Evolutionary conservation across 371 early-diverging fungal species (phyloP).

Genomic region (Rhizomucor miehei): DNA sequence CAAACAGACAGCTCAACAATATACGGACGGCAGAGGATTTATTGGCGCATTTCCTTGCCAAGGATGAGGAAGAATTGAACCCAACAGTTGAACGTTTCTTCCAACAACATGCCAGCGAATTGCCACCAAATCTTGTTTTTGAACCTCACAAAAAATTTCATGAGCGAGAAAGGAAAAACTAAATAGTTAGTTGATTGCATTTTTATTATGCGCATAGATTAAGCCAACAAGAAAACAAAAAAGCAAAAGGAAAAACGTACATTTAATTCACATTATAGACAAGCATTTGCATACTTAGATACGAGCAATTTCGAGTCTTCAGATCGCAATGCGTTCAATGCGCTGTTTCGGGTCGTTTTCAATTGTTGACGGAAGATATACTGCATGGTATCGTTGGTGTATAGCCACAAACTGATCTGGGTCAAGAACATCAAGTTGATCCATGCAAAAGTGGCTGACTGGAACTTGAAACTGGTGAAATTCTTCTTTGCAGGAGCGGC

Average conservation of each 20-base stretch:
- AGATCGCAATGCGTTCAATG: conserved; percentile 13
- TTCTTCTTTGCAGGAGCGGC: conserved; percentile 7
- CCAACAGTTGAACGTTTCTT: conserved; percentile 12
- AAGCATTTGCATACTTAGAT: conserved; percentile 19
- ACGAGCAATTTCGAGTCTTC: conserved; percentile 21
- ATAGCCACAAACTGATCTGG: conserved; percentile 20
- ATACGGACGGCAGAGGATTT: conserved; percentile 32
- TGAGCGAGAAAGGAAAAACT: neutral
- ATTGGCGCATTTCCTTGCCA: conserved; percentile 23
- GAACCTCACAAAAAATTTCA: neutral
- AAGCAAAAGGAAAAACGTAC: too few relatives aligned
- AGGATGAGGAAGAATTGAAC: conserved; percentile 2
- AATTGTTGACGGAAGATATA: conserved; percentile 10
- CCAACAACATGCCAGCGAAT: conserved; percentile 5
- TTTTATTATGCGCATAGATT: too few relatives aligned
- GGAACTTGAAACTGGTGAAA: conserved; percentile 2
- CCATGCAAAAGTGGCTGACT: conserved; percentile 24
- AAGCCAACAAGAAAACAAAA: too few relatives aligned
- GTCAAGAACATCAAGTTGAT: conserved; percentile 32
- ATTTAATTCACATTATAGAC: too few relatives aligned
- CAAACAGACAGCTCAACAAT: conserved; percentile 30
- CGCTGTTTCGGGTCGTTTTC: conserved; percentile 9
- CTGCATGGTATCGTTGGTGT: conserved; percentile 9
- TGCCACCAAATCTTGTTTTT: conserved; percentile 12
- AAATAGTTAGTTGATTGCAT: neutral